Evolutionary conservation across 192 early-diverging fungal species (phyloP), one percentile per base, ranked within the genome.

Genomic region (Haplosporangium gracile): DNA sequence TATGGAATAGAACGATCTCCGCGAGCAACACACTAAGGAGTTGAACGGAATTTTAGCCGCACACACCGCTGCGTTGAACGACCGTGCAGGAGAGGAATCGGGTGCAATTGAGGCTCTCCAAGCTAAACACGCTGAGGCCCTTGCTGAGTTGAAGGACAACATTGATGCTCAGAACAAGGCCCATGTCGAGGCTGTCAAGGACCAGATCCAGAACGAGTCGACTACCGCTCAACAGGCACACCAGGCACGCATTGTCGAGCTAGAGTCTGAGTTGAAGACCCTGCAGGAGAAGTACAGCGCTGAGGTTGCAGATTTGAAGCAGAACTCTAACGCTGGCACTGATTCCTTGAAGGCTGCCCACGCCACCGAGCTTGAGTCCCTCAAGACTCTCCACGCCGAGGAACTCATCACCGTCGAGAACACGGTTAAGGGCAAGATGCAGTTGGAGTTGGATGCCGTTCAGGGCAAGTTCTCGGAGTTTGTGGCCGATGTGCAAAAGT

Each of bases 51-150:
- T 78, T 13, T 71, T 82, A 45, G 69, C 81, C 24, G 87, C 81
- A n/a, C 87, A 81, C 42, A 86, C 84, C 29, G 75, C 79, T 18
- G 43, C 79, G 29, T 51, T 86, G 24, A 81, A 86, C 45, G 84
- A 86, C 16, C 84, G 84, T 38, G 84, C 84, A 40, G 84, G 84
- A 38, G 84, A 60, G 16, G 84, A 86, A 43, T 86, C 84, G 26
- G 84, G 79, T 47, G 79, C 75, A 4, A 75, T 89, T 53, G 76
- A 74, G 40, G 77, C 74, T 5, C 51, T 89, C n/a, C 81, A 81
- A 45, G 68, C 70, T 53, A 80, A 82, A n/a, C 80, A 87, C 26
- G 69, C 74, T n/a, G 63, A 72, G 40, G 78, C 85, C 34, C n/a
- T 83, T 32, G 79, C 75, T 24, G 84, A 86, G 8, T 15, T 86